phyloP scores from a whole-genome alignment of 768 basidiomycete species.

The Cantharellus anzutake region DNA sequence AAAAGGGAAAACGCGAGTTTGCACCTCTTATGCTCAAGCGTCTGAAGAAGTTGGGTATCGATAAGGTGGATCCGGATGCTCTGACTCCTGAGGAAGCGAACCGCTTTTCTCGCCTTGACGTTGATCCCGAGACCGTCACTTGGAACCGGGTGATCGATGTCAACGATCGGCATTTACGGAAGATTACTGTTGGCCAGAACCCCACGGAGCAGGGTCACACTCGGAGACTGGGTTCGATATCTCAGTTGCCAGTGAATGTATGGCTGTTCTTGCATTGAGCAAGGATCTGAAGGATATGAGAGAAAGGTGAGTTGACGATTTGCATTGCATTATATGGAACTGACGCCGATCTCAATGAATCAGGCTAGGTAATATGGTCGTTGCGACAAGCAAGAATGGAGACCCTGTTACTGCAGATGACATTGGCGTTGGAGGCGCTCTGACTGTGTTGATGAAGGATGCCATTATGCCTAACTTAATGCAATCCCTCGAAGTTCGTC shows the following conservation, averaged over 20 bases:
- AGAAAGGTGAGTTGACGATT: constrained; percentile 25
- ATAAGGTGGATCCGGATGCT: constrained; percentile 82
- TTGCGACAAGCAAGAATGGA: constrained; percentile 80
- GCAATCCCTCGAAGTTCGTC: constrained; percentile 73
- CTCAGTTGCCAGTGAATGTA: constrained; percentile 89
- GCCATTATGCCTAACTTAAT: constrained; percentile 98
- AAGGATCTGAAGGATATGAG: constrained; percentile 85
- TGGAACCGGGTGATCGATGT: constrained; percentile 97
- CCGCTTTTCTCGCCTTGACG: constrained; percentile 77
- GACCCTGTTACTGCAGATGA: constrained; percentile 93
- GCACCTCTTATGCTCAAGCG: constrained; percentile 94
- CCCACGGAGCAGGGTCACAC: constrained; percentile 78
- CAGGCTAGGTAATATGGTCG: constrained; percentile 83
- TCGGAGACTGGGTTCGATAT: constrained; percentile 92
- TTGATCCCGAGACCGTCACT: constrained; percentile 80
- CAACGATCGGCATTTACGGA: constrained; percentile 92
- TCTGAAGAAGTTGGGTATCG: constrained; percentile 83
- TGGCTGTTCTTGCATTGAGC: constrained; percentile 90
- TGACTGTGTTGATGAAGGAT: constrained; percentile 95
- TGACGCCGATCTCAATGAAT: not conserved
- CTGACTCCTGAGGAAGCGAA: constrained; percentile 84
- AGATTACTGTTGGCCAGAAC: constrained; percentile 81
- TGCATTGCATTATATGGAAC: not conserved
- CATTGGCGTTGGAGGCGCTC: constrained; percentile 83
- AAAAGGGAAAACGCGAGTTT: constrained; percentile 90